phyloP scores from a whole-genome alignment of 2,329 filamentous ascomycete genomes.

The Colletotrichum navitas region DNA sequence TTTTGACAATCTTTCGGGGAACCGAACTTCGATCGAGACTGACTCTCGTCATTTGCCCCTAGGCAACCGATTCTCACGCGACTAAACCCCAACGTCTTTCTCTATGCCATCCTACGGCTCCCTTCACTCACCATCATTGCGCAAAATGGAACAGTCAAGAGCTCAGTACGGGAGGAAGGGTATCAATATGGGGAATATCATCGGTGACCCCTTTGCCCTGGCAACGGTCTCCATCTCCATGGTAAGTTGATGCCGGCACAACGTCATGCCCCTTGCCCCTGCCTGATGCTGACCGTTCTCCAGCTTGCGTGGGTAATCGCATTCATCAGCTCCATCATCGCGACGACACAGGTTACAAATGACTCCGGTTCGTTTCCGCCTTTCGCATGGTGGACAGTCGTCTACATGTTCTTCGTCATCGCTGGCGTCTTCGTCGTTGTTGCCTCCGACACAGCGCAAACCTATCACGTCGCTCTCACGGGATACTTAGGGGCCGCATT shows the following conservation, averaged over 20 bases:
- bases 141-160: slow-evolving; percentile 83
- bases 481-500: slow-evolving; percentile 88
- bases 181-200: slow-evolving; percentile 87
- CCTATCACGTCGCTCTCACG: slow-evolving; percentile 92
- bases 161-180: slow-evolving; percentile 66
- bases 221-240: slow-evolving; percentile 92
- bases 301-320: slow-evolving; percentile 96
- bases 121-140: slow-evolving; percentile 78
- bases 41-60: slow-evolving; percentile 22
- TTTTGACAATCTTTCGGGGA: neutral
- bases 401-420: slow-evolving; percentile 88
- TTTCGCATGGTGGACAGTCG: slow-evolving; percentile 92
- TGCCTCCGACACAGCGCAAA: slow-evolving; percentile 85
- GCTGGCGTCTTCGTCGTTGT: slow-evolving; percentile 84
- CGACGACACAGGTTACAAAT: slow-evolving; percentile 60
- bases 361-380: slow-evolving; percentile 74
- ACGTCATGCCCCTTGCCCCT: slow-evolving; percentile 10
- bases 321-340: slow-evolving; percentile 87
- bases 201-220: slow-evolving; percentile 96
- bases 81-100: slow-evolving; percentile 46
- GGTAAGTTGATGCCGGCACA: slow-evolving; percentile 67
- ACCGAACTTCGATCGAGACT: slow-evolving; percentile 7
- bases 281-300: slow-evolving; percentile 11
- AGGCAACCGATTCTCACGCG: slow-evolving; percentile 24
- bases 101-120: slow-evolving; percentile 83